Evolutionary conservation across 1,284 basidiomycete species (phyloP), one percentile per base, ranked within the genome.

Genomic region (Papiliotrema laurentii): DNA sequence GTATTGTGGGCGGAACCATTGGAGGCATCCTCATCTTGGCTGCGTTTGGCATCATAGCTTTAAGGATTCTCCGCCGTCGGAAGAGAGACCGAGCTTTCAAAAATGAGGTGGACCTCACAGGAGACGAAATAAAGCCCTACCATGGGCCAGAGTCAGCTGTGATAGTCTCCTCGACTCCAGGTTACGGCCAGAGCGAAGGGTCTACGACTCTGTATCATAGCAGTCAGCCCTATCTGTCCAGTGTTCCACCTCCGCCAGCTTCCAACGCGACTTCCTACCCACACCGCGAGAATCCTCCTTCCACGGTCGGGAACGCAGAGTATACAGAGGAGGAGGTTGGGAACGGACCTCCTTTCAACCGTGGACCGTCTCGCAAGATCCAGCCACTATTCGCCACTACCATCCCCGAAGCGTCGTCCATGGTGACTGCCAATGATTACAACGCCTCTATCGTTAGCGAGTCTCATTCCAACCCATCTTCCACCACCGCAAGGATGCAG

Each of bases 81-180:
- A 45, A 44, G 16, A 34, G 37, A 13, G 21, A 25, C 13, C 21
- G 22, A 33, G 31, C 25, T 43, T 26, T 19, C n/a, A 45, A 53
- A 25, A 39, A 34, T 21, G 40, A 19, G 14, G 44, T 61, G 19
- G 55, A 61, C 35, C 40, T 60, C 25, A 53, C 45, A 6, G 60
- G 58, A 5, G 58, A 55, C 13, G 60, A 62, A 43, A 52, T 62
- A 25, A 62, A 62, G 47, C 60, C 60, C 3, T 62, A 45, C 41
- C 18, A 37, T 28, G 34, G 50, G 6, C 19, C n/a, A 19, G 35
- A 24, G 40, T 18, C n/a, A 27, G n/a, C 28, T 25, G 7, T 16
- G 27, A 24, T n/a, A 2, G 18, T 22, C 21, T 18, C 24, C 25
- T 28, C 40, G 40, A 26, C 11, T 26, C 39, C 24, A 26, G 24